A percentile compares a stretch with the other conserved stretches of the same genome.
Evolutionary conservation across 192 early-diverging fungal species (phyloP).

Genomic region (Gaertneriomyces sp.): DNA sequence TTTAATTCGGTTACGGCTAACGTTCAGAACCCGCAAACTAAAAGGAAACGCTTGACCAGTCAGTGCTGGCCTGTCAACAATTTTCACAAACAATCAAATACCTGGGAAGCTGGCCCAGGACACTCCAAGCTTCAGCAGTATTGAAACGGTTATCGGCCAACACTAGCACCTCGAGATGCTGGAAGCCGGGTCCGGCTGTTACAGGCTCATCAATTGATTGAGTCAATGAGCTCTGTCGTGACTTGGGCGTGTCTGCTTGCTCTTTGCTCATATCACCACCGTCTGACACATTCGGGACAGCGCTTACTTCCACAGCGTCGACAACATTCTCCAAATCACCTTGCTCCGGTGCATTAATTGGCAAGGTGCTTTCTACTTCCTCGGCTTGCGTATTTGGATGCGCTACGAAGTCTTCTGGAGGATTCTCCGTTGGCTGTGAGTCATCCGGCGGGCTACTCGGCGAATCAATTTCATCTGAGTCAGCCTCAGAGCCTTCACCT

Average conservation of each 20-base stretch:
- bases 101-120: slow-evolving; percentile 44
- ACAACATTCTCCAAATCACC: not conserved
- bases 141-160: slow-evolving; percentile 44
- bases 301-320: slow-evolving; percentile 10
- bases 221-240: not conserved
- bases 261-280: not conserved
- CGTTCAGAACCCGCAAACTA: slow-evolving; percentile 42
- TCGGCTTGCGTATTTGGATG: too few species aligned
- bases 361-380: too few species aligned
- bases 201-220: too few species aligned
- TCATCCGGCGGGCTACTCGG: too few species aligned
- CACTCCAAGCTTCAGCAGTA: slow-evolving; percentile 23
- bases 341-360: not conserved
- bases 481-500: too few species aligned
- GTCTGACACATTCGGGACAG: not conserved
- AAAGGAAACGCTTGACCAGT: not conserved
- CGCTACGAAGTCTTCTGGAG: too few species aligned
- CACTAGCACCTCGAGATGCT: slow-evolving; percentile 34
- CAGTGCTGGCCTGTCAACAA: not conserved
- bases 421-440: too few species aligned
- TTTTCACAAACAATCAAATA: slow-evolving; percentile 8
- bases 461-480: too few species aligned
- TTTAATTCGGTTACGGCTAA: slow-evolving; percentile 38
- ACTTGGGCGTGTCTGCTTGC: not conserved
- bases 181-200: slow-evolving; percentile 32